These are phyloP conservation scores for Aspergillus melleus DNA, from an alignment of 2,329 filamentous ascomycete species.

Conservation along the genomic window DNA sequence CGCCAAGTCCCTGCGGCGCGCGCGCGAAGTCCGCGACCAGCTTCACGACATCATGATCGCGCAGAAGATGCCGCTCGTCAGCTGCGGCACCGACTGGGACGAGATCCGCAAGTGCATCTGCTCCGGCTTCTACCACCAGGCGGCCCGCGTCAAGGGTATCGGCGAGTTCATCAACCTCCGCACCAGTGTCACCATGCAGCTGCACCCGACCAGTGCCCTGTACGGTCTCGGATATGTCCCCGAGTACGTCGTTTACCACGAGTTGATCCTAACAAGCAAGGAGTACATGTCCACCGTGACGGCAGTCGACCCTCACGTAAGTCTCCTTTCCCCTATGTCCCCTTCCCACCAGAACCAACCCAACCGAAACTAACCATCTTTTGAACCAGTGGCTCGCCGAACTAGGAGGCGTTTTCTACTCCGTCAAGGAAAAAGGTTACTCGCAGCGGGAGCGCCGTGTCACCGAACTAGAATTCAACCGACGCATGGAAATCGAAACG, in stretches of 20 bases:
- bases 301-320: conserved; percentile 80
- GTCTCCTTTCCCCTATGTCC: conserved; percentile 16
- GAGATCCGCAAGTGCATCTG: conserved; percentile 94
- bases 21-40: conserved; percentile 92
- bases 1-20: conserved; percentile 86
- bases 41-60: conserved; percentile 90
- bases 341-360: neutral
- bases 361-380: conserved; percentile 2
- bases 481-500: conserved; percentile 87
- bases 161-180: conserved; percentile 97
- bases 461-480: conserved; percentile 88
- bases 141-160: conserved; percentile 91
- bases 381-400: conserved; percentile 78
- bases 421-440: conserved; percentile 95
- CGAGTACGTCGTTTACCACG: conserved; percentile 97
- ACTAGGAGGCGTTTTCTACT: conserved; percentile 95
- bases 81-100: conserved; percentile 97
- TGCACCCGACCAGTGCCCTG: conserved; percentile 90
- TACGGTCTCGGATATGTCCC: conserved; percentile 92
- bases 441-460: conserved; percentile 81
- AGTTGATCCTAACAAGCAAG: conserved; percentile 92
- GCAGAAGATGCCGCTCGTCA: conserved; percentile 83
- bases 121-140: conserved; percentile 96
- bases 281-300: conserved; percentile 99
- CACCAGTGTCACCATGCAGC: conserved; percentile 88